Percentiles rank a stretch among this genome's conserved stretches.
Conservation (phyloP, 2,329 filamentous ascomycete species). For the Exophiala viscosa region DNA sequence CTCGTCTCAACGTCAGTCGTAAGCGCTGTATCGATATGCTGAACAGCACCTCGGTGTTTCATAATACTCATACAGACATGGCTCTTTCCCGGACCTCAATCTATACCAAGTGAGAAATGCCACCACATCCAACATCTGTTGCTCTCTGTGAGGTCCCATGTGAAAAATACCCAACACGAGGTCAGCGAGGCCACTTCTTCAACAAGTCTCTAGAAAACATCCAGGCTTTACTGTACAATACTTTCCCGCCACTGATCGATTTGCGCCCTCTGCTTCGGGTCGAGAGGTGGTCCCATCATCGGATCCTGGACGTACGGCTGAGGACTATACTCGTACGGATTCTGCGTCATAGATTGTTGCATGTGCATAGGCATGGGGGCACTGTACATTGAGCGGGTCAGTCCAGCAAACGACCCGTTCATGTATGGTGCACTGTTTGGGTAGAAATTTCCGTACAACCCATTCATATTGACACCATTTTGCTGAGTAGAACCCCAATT, state of each 20-base stretch:
- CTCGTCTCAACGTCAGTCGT: too few relatives aligned
- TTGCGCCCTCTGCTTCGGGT: constrained; percentile 51
- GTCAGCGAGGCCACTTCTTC: too few relatives aligned
- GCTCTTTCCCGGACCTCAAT: too few relatives aligned
- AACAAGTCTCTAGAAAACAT: neutral
- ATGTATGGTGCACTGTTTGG: constrained; percentile 15
- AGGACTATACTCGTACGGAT: constrained; percentile 16
- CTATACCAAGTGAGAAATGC: too few relatives aligned
- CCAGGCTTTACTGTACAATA: constrained; percentile 16
- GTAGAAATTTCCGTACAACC: constrained; percentile 9
- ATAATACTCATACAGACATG: too few relatives aligned
- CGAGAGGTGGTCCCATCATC: constrained; percentile 38
- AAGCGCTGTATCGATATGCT: too few relatives aligned
- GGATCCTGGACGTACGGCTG: constrained; percentile 23
- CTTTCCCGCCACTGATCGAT: constrained; percentile 57
- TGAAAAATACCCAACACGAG: too few relatives aligned
- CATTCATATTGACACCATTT: constrained; percentile 9
- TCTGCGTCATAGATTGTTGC: constrained; percentile 11
- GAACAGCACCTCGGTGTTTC: too few relatives aligned
- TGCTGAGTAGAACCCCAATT: constrained; percentile 12
- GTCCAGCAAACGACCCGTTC: constrained; percentile 3
- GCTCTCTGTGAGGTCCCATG: too few relatives aligned
- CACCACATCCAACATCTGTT: too few relatives aligned
- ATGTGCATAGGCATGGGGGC: constrained; percentile 24
- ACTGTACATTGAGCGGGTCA: constrained; percentile 7